Evolutionary conservation across 2,329 filamentous ascomycete genomes (phyloP), one percentile per base, ranked within the genome.

Genomic region (Curvularia sp.): DNA sequence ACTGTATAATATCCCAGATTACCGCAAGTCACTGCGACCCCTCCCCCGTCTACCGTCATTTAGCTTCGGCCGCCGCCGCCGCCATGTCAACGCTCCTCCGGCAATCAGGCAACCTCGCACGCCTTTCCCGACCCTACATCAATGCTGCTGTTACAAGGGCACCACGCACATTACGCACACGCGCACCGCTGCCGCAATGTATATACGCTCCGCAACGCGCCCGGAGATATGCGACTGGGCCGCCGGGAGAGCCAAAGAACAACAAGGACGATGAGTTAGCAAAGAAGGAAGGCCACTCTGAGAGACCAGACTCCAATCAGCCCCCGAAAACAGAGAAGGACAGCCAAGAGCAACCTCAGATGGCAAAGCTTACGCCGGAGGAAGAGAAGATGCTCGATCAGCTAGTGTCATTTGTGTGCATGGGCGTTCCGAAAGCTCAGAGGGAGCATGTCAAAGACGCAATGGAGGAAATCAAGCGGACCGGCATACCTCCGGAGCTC

Each of bases 401-500:
- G 54, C 75, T 87, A 30, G 82, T 91, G 42, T 71, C 74, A 2
- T 81, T 82, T 60, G 77, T 90, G 58, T 85, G 85, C 64, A 80
- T 83, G 60, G 82, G 81, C 50, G 77, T 92, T 56, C 89, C 89
- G 7, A 80, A 83, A 54, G 82, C 83, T n/a, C 87, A 91, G 76
- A 81, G 82, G 39, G 77, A 85, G 50, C 79, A 83, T 22, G 76
- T 93, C 58, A 82, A 87, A 58, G 82, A 85, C 48, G 82, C 88
- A 8, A 78, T 90, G n/a, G 79, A 84, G 60, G 80, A 84, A 28
- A 83, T 94, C 60, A 86, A 88, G 78, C 82, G 83, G 60, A 83
- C 88, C 42, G 92, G 92, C 9, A 85, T 92, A 15, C 91, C 92
- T 0, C 69, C 79, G 22, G 91, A 92, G 71, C 78, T 92, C 18